A percentile compares a stretch with the other conserved stretches of the same genome.
Evolutionary conservation across 2,329 filamentous ascomycete species (phyloP).

Genomic region (Penicillium sp.): DNA sequence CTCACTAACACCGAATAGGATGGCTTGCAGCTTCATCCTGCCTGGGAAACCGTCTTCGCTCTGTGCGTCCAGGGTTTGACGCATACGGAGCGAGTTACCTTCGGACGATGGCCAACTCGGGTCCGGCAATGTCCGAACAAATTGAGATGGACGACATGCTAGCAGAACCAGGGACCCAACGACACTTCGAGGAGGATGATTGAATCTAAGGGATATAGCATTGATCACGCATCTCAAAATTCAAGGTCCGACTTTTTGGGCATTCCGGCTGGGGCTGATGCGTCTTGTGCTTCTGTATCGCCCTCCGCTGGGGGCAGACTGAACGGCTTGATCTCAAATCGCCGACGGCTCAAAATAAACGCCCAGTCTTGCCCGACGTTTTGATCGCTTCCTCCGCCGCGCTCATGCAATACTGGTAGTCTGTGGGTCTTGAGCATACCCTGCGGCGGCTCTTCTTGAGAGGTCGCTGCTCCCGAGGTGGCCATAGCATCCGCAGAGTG

Average conservation of each 20-base stretch:
- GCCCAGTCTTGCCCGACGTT: slow-evolving; percentile 80
- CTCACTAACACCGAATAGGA: slow-evolving; percentile 34
- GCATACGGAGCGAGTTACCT: slow-evolving; percentile 58
- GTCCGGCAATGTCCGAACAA: slow-evolving; percentile 58
- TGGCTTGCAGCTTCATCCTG: slow-evolving; percentile 58
- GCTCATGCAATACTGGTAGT: slow-evolving; percentile 81
- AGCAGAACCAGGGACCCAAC: slow-evolving; percentile 38
- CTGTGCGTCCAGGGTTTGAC: slow-evolving; percentile 43
- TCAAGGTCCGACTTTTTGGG: slow-evolving; percentile 69
- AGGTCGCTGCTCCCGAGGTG: slow-evolving; percentile 55
- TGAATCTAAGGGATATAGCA: slow-evolving; percentile 16
- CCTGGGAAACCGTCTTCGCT: slow-evolving; percentile 54
- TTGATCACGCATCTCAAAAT: slow-evolving; percentile 48
- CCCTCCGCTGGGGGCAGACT: slow-evolving; percentile 84
- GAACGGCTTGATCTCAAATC: slow-evolving; percentile 82
- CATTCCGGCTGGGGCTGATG: slow-evolving; percentile 45
- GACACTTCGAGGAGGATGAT: slow-evolving; percentile 34
- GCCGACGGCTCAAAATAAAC: slow-evolving; percentile 81
- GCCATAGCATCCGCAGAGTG: slow-evolving; percentile 54
- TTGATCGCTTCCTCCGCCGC: slow-evolving; percentile 72
- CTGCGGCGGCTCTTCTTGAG: slow-evolving; percentile 73
- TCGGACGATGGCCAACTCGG: slow-evolving; percentile 55
- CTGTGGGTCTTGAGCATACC: slow-evolving; percentile 82
- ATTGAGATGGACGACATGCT: slow-evolving; percentile 64
- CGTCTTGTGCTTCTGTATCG: slow-evolving; percentile 62